These are phyloP conservation scores for Medicago lupulina DNA, from an alignment of 306 rosid species.

Conservation along the genomic window DNA sequence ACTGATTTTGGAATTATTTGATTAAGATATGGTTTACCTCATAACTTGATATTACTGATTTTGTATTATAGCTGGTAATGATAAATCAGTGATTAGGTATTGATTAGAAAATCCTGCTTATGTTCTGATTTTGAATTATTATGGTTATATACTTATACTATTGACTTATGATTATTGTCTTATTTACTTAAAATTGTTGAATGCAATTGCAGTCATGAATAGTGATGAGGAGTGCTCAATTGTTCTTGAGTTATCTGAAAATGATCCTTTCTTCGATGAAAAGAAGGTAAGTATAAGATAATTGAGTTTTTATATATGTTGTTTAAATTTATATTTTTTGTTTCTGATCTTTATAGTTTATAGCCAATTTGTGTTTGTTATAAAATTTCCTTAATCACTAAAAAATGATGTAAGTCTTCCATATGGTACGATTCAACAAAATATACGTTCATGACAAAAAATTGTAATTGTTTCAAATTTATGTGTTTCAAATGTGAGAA, in stretches of 20 bases:
- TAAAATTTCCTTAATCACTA: constrained; percentile 16
- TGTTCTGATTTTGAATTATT: constrained; percentile 1
- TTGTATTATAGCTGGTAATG: constrained; percentile 3
- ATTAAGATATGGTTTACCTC: background rate
- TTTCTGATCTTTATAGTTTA: background rate
- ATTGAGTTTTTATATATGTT: background rate
- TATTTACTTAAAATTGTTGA: constrained; percentile 37
- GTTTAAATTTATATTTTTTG: background rate
- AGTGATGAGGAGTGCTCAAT: constrained; percentile 52
- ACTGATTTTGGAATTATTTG: constrained; percentile 5
- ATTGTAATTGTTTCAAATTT: constrained; percentile 11
- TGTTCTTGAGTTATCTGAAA: constrained; percentile 67
- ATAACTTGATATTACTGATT: constrained; percentile 19
- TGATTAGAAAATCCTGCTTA: constrained; percentile 25
- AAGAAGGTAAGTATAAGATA: constrained; percentile 64
- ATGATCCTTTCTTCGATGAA: constrained; percentile 58
- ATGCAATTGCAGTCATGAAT: constrained; percentile 52
- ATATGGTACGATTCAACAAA: constrained; percentile 29
- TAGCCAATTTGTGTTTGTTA: constrained; percentile 10
- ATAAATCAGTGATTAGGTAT: constrained; percentile 7
- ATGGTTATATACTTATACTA: background rate
- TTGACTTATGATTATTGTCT: constrained; percentile 30
- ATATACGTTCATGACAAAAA: background rate
- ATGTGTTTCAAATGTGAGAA: constrained; percentile 37
- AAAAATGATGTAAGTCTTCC: constrained; percentile 11